Conservation (phyloP, 768 basidiomycete genomes). For the Brasilioporus rufonigricans region DNA sequence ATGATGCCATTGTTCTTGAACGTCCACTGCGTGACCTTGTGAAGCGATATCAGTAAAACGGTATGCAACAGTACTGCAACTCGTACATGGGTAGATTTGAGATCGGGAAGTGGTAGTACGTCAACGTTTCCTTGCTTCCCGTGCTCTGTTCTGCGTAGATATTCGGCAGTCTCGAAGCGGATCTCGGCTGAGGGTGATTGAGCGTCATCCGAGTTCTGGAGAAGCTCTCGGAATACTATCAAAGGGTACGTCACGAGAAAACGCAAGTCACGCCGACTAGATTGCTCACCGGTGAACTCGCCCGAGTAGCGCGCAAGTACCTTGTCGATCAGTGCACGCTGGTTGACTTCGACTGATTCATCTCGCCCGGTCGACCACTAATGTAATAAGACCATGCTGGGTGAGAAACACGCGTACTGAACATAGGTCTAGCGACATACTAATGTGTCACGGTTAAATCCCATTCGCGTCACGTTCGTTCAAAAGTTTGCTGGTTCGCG, state of each 20-base stretch:
- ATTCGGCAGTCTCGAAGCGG: constrained; percentile 66
- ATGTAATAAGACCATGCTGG: neutral
- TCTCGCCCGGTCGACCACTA: constrained; percentile 51
- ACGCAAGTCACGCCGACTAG: constrained; percentile 33
- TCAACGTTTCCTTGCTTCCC: constrained; percentile 4
- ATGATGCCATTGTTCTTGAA: constrained; percentile 82
- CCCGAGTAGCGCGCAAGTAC: constrained; percentile 68
- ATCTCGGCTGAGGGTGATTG: constrained; percentile 74
- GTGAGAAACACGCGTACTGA: neutral
- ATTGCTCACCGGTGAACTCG: constrained; percentile 68
- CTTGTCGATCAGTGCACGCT: constrained; percentile 69
- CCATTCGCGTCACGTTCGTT: neutral
- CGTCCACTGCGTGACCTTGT: constrained; percentile 76
- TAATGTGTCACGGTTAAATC: neutral
- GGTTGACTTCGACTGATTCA: constrained; percentile 82
- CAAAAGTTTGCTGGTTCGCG: neutral
- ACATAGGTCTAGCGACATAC: neutral
- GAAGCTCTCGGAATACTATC: constrained; percentile 71
- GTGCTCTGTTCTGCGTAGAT: constrained; percentile 36
- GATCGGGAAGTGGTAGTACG: constrained; percentile 48
- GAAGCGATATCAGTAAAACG: neutral
- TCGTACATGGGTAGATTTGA: constrained; percentile 53
- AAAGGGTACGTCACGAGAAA: constrained; percentile 14
- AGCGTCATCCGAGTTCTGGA: constrained; percentile 96
- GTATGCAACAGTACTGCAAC: no score